These are phyloP conservation scores for Pseudocercospora fuligena DNA, from an alignment of 2,329 filamentous ascomycete species.

Conservation along the genomic window DNA sequence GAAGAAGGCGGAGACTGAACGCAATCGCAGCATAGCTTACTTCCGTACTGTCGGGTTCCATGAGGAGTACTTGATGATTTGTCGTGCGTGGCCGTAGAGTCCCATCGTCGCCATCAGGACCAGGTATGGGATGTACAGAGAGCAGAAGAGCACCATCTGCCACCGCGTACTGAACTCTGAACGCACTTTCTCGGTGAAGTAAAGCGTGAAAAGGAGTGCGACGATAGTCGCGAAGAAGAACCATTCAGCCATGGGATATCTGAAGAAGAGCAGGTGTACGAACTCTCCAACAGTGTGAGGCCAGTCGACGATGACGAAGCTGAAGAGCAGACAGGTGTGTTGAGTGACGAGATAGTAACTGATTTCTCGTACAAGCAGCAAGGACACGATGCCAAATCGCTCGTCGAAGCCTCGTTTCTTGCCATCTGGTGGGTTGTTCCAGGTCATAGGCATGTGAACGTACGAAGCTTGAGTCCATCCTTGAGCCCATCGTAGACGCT, in stretches of 20 bases:
- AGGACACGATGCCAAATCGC: slow-evolving; percentile 52
- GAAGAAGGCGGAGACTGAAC: neutral
- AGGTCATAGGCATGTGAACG: slow-evolving; percentile 49
- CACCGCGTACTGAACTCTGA: slow-evolving; percentile 52
- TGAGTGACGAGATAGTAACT: slow-evolving; percentile 57
- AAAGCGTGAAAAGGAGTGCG: slow-evolving; percentile 52
- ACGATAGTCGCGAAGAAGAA: slow-evolving; percentile 46
- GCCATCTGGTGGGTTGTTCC: slow-evolving; percentile 46
- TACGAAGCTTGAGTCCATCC: slow-evolving; percentile 57
- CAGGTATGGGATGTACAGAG: slow-evolving; percentile 51
- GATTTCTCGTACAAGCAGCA: slow-evolving; percentile 53
- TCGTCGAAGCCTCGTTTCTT: slow-evolving; percentile 43
- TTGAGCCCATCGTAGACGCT: slow-evolving; percentile 57
- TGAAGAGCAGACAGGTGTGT: slow-evolving; percentile 53
- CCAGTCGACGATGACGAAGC: slow-evolving; percentile 53
- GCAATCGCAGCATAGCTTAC: neutral
- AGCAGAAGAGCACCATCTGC: slow-evolving; percentile 50
- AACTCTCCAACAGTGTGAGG: slow-evolving; percentile 46
- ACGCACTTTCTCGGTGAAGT: slow-evolving; percentile 52
- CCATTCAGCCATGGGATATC: slow-evolving; percentile 55
- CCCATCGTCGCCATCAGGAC: slow-evolving; percentile 52
- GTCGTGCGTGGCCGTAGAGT: slow-evolving; percentile 53
- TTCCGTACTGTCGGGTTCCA: slow-evolving; percentile 55
- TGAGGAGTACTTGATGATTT: slow-evolving; percentile 51
- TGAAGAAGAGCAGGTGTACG: slow-evolving; percentile 52